Base-by-base conservation (phyloP, 2,329 filamentous ascomycete species). In the Boeremia exigua region DNA sequence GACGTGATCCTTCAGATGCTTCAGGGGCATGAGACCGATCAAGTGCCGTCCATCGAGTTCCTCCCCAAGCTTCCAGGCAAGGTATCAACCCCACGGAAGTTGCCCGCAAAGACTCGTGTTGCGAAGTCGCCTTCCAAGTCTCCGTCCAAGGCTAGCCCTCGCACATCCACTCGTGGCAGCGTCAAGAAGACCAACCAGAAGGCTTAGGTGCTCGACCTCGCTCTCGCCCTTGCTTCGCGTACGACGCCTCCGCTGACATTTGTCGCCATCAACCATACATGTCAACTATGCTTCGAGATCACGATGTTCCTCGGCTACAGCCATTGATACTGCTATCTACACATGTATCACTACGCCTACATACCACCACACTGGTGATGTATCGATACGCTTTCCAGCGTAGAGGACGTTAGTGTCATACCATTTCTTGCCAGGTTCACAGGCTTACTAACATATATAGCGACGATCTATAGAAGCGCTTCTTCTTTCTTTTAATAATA, bases 11-110 rank as follows among this genome's bases (percentile, higher is more conserved):
- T 60, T 7, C 59, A 72, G 48, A 69, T 72, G 70, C 56, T 75
- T 8, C 54, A 68, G 1, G 61, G 58, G 2, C 59, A 65, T 8
- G 65, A 67, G 10, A 67, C 63, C 1, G 56, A 65, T 1, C 61
- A 71, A 29, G 67, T 74, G 8, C 69, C 70, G 0, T 58, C 68
- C 0, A 69, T 73, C 15, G 71, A 73, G 52, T 72, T 74, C 46
- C 64, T 74, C 1, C 71, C 70, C 1, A 57, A 67, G 29, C 46
- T 74, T 15, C 57, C 63, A 1, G 62, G 63, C 47, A 67, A 55
- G 46, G 33, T 27, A 1, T 7, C 30, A 1, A 43, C 60, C 1
- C 61, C 63, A 6, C 61, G 60, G 49, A 65, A 62, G 48, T 44
- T 48, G 17, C 43, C 54, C 1, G 38, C 39, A 15, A 65, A 66